Conservation (phyloP, 192 early-diverging fungal genomes). For the Podila verticillata region DNA sequence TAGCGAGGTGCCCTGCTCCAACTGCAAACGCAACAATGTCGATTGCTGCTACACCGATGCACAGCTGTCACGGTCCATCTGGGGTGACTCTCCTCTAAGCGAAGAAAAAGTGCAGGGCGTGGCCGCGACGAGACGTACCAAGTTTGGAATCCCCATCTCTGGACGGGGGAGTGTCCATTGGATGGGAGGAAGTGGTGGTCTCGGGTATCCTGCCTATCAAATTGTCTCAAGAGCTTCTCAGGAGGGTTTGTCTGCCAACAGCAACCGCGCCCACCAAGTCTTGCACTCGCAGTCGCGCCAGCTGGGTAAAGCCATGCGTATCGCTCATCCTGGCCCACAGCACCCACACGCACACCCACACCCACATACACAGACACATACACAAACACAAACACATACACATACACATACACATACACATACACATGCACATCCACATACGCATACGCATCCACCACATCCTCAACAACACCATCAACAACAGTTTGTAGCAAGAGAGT, state of each 20-base stretch:
- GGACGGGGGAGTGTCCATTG: not conserved
- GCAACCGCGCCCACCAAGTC: constrained; percentile 12
- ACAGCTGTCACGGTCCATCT: constrained; percentile 41
- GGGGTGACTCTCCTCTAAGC: constrained; percentile 45
- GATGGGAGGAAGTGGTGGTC: too few species aligned
- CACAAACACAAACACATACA: not conserved
- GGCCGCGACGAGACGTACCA: not conserved
- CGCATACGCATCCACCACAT: not conserved
- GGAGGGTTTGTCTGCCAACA: not conserved
- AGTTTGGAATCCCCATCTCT: too few species aligned
- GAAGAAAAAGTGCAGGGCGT: constrained; percentile 40
- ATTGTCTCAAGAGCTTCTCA: not conserved
- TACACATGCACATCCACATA: not conserved
- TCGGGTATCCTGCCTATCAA: too few species aligned
- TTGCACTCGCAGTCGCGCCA: constrained; percentile 7
- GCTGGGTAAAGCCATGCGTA: not conserved
- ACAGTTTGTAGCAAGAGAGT: too few species aligned
- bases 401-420: not conserved
- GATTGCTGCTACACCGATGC: constrained; percentile 50
- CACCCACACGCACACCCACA: not conserved
- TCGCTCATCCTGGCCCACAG: constrained; percentile 24
- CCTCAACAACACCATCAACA: not conserved
- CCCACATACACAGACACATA: not conserved
- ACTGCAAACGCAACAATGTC: constrained; percentile 47
- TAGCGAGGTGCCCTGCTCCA: constrained; percentile 45